phyloP scores from a whole-genome alignment of 1,284 basidiomycete genomes.

The Irpex lacteus region DNA sequence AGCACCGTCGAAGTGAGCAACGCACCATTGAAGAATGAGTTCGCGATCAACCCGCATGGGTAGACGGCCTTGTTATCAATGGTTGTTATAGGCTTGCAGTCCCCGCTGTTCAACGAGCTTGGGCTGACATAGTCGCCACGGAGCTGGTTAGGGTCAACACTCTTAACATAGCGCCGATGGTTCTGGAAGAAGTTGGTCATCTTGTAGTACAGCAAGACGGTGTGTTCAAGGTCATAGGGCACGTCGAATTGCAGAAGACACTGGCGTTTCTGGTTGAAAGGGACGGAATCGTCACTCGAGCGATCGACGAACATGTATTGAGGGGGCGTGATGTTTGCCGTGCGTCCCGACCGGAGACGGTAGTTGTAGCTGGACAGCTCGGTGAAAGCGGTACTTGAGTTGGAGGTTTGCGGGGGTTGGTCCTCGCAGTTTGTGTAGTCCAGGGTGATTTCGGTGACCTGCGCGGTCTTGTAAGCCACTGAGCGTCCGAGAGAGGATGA shows the following conservation, averaged over 20 bases:
- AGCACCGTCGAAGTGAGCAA: constrained; percentile 2
- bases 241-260: constrained; percentile 84
- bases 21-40: constrained; percentile 95
- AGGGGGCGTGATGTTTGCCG: constrained; percentile 49
- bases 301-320: constrained; percentile 69
- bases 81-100: constrained; percentile 87
- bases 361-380: constrained; percentile 68
- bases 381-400: constrained; percentile 36
- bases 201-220: constrained; percentile 96
- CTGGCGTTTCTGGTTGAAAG: constrained; percentile 47
- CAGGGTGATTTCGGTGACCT: constrained; percentile 92
- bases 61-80: constrained; percentile 63
- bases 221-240: constrained; percentile 71
- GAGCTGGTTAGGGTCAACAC: constrained; percentile 83
- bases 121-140: constrained; percentile 66
- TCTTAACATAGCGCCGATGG: constrained; percentile 96
- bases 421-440: constrained; percentile 94
- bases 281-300: constrained; percentile 35
- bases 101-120: constrained; percentile 60
- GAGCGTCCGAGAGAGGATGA: background rate
- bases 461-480: constrained; percentile 5
- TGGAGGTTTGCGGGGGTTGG: constrained; percentile 42
- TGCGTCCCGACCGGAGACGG: constrained; percentile 58
- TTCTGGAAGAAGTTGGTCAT: constrained; percentile 98
- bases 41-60: constrained; percentile 97